These are phyloP conservation scores for Catharanthus roseus DNA, from an alignment of 257 asterid species.

Conservation along the genomic window DNA sequence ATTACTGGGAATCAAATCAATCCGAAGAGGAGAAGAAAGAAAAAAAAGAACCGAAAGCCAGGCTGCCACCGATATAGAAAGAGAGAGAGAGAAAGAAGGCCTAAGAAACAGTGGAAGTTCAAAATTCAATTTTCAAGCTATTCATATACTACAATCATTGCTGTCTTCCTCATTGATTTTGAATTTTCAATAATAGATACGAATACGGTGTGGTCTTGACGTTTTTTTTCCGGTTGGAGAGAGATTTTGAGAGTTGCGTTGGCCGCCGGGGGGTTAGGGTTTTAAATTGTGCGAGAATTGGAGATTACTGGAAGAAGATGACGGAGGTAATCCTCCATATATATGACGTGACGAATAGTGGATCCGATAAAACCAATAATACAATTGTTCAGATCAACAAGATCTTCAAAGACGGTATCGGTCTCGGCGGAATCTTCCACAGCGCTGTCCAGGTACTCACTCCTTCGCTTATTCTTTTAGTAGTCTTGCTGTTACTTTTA, in stretches of 20 bases:
- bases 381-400: constrained; percentile 91
- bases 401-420: constrained; percentile 96
- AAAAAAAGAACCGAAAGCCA: background rate
- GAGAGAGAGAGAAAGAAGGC: too few species aligned
- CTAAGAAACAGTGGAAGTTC: background rate
- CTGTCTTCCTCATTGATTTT: background rate
- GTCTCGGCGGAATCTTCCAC: constrained; percentile 98
- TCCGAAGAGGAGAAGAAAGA: too few species aligned
- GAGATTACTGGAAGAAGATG: constrained; percentile 24
- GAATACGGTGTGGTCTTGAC: background rate
- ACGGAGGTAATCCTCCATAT: constrained; percentile 83
- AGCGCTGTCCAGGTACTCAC: constrained; percentile 87
- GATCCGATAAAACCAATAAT: constrained; percentile 80
- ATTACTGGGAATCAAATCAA: too few species aligned
- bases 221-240: background rate
- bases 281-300: constrained; percentile 11
- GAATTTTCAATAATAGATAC: background rate
- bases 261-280: constrained; percentile 21
- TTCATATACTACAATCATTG: constrained; percentile 13
- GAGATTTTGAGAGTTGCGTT: background rate
- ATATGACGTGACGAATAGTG: constrained; percentile 93
- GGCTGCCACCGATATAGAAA: background rate
- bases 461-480: background rate
- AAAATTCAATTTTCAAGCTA: constrained; percentile 5
- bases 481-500: background rate